Evolutionary conservation across 2,329 filamentous ascomycete species (phyloP), one percentile per base, ranked within the genome.

Genomic region (Talaromyces sp.): DNA sequence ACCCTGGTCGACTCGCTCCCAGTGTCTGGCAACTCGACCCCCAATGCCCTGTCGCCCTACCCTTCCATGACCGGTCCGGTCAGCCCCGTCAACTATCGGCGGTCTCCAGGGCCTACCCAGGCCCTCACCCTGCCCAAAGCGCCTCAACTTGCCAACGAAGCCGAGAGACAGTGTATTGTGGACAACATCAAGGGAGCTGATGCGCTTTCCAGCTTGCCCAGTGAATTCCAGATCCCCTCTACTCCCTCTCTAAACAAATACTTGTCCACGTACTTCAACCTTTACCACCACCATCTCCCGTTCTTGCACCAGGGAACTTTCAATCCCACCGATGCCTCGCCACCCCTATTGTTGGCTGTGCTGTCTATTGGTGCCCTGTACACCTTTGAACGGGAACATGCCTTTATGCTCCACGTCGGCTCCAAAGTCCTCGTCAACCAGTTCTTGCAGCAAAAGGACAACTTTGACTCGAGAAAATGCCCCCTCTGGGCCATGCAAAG

Each of bases 401-500:
- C 95, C 0, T 98, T 97, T 75, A 92, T 96, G 84, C 86, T 97
- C 27, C 95, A 99, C 78, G 96, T 98, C 68, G 95, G 94, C 18
- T 96, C 95, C 63, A 99, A 98, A 81, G 90, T 98, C 31, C 85
- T 99, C 18, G 93, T 98, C 70, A 97, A 96, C 73, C 92, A 97
- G 75, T 98, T 98, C 76, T 78, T 99, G 65, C 92, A 96, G 78
- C 96, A 97, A 80, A 97, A 97, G 82, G 93, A 97, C 76, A 96
- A 96, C 78, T 98, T 98, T 76, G 96, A 94, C 81, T 98, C 95
- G 8, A 88, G 94, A 69, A 98, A 97, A 76, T 98, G 94, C 71
- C 95, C 95, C 4, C 79, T 99, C 14, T 98, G 95, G 94, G 95
- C 94, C 55, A 98, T 98, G 92, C 95, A 99, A 75, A 92, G 91